phyloP scores from a whole-genome alignment of 2,329 filamentous ascomycete species.

The Triangularia setosa region DNA sequence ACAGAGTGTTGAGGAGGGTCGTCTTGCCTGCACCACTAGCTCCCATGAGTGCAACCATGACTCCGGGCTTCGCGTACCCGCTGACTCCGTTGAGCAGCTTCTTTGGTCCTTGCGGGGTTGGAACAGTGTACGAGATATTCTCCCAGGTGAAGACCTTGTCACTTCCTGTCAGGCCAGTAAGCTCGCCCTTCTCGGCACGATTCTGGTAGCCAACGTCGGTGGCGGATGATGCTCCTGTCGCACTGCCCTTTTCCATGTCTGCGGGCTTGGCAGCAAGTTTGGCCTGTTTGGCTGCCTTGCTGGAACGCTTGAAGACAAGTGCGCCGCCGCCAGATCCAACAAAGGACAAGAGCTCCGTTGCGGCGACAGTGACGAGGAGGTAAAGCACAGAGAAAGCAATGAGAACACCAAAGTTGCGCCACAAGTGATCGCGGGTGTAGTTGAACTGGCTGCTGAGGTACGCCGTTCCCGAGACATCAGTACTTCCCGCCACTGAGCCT shows the following conservation, averaged over 20 bases:
- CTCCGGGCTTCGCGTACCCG: slow-evolving; percentile 75
- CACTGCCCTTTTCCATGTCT: slow-evolving; percentile 55
- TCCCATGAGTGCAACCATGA: slow-evolving; percentile 78
- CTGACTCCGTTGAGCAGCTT: slow-evolving; percentile 55
- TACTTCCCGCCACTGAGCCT: slow-evolving; percentile 46
- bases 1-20: slow-evolving; percentile 71
- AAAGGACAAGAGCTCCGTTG: slow-evolving; percentile 61
- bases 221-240: slow-evolving; percentile 27
- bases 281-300: slow-evolving; percentile 14
- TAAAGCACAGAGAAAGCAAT: slow-evolving; percentile 74
- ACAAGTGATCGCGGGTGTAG: slow-evolving; percentile 57
- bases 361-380: slow-evolving; percentile 65
- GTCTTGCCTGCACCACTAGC: slow-evolving; percentile 81
- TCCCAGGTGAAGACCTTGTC: slow-evolving; percentile 62
- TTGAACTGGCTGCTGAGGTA: slow-evolving; percentile 52
- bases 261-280: slow-evolving; percentile 17
- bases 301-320: slow-evolving; percentile 24
- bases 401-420: slow-evolving; percentile 76
- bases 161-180: slow-evolving; percentile 18
- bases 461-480: slow-evolving; percentile 48
- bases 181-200: slow-evolving; percentile 18
- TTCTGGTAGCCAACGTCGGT: slow-evolving; percentile 12
- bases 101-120: slow-evolving; percentile 34
- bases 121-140: slow-evolving; percentile 68
- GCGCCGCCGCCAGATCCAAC: slow-evolving; percentile 44